Percentiles rank a stretch among this genome's conserved stretches.
Conservation (phyloP, 345 rosid genomes). For the Salix koriyanagi region DNA sequence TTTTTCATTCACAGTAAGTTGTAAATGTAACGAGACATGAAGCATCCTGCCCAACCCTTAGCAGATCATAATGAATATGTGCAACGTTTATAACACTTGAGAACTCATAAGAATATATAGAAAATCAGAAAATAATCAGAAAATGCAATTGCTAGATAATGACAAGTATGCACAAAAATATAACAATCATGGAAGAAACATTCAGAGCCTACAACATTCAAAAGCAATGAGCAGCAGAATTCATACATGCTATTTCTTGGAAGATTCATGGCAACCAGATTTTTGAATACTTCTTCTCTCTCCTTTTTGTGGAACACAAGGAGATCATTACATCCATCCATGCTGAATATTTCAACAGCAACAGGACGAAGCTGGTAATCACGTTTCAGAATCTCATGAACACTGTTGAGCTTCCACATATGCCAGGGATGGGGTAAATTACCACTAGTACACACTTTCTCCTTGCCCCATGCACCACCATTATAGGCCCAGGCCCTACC, state of each 20-base stretch:
- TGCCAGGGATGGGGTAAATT: constrained; percentile 92
- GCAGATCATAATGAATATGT: not conserved
- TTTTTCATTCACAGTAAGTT: not conserved
- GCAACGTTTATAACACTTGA: not conserved
- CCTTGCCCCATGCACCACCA: constrained; percentile 99
- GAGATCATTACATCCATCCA: constrained; percentile 98
- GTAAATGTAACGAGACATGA: not conserved
- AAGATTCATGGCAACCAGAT: constrained; percentile 91
- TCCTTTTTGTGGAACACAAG: constrained; percentile 96
- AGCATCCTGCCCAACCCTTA: not conserved
- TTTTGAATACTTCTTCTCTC: constrained; percentile 97
- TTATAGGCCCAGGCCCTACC: constrained; percentile 98
- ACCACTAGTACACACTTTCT: constrained; percentile 64
- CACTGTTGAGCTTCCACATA: constrained; percentile 96
- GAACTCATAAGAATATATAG: not conserved
- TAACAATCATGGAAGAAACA: not conserved
- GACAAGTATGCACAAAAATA: not conserved
- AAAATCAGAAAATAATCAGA: not conserved
- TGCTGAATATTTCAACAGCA: constrained; percentile 96
- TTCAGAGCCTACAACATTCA: not conserved
- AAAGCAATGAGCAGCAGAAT: constrained; percentile 15
- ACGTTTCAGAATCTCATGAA: constrained; percentile 95
- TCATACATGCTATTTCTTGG: constrained; percentile 91
- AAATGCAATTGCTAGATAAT: not conserved
- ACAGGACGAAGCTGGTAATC: constrained; percentile 99